phyloP scores from a whole-genome alignment of 176 grass and related monocot species.

The Cenchrus fungigraminus region DNA sequence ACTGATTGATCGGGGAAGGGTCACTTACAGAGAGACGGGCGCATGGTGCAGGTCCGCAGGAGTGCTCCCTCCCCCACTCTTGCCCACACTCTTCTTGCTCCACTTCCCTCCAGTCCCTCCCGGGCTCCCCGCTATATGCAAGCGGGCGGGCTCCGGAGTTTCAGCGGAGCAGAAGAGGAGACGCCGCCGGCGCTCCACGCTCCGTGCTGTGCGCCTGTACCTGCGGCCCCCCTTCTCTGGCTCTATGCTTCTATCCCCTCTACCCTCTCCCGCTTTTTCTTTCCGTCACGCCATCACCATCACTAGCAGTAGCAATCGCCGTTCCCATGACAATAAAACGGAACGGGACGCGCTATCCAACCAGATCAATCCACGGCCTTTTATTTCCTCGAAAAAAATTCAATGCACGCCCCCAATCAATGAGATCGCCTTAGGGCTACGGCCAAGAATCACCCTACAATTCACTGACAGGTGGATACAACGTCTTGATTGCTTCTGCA shows the following conservation, averaged over 20 bases:
- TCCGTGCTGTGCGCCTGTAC: not conserved
- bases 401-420: conserved; percentile 18
- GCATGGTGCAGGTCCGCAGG: conserved; percentile 30
- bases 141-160: conserved; percentile 12
- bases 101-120: not conserved
- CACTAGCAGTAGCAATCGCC: not conserved
- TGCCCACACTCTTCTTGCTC: not conserved
- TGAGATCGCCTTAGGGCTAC: not conserved
- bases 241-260: too few species aligned
- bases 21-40: conserved; percentile 36
- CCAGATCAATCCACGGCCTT: not conserved
- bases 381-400: not conserved
- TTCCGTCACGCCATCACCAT: conserved; percentile 29
- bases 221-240: not conserved
- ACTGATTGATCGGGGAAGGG: not conserved
- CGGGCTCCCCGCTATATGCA: not conserved
- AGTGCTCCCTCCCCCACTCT: not conserved
- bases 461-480: not conserved
- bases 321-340: not conserved
- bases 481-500: fast-evolving
- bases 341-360: conserved; percentile 5
- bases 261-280: not conserved
- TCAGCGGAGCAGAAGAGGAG: not conserved
- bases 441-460: not conserved
- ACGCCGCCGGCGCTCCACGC: not conserved